phyloP scores from a whole-genome alignment of 208 protist species.

The Angomonas ambiguus region DNA sequence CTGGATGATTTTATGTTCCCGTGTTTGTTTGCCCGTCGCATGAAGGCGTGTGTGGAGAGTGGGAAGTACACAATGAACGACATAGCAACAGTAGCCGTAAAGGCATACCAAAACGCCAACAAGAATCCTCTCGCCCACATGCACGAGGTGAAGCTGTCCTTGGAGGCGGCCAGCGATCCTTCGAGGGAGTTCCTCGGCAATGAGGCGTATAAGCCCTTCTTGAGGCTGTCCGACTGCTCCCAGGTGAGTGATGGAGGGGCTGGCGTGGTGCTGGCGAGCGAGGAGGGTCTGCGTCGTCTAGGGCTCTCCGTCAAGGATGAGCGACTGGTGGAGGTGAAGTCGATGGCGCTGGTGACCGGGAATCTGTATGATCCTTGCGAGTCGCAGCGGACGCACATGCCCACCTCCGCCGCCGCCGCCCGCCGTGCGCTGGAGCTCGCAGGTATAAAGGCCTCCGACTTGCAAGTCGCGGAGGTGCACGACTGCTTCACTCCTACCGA shows the following conservation, averaged over 20 bases:
- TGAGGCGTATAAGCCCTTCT: slow-evolving; percentile 73
- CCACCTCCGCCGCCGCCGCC: slow-evolving; percentile 63
- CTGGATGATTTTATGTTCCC: slow-evolving; percentile 92
- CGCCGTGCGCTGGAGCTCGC: slow-evolving; percentile 66
- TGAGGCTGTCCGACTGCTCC: slow-evolving; percentile 82
- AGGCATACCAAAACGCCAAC: slow-evolving; percentile 87
- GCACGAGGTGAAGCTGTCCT: slow-evolving; percentile 60
- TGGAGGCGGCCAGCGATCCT: slow-evolving; percentile 61
- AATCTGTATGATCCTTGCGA: slow-evolving; percentile 74
- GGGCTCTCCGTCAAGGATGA: slow-evolving; percentile 53
- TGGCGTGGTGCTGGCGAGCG: slow-evolving; percentile 72
- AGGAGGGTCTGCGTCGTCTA: slow-evolving; percentile 78
- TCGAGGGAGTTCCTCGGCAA: slow-evolving; percentile 84
- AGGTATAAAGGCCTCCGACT: slow-evolving; percentile 46
- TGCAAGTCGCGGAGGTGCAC: slow-evolving; percentile 88
- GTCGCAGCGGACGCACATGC: slow-evolving; percentile 64
- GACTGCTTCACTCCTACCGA: slow-evolving; percentile 93
- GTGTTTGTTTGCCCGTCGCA: slow-evolving; percentile 86
- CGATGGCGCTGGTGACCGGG: slow-evolving; percentile 44
- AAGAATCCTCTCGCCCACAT: slow-evolving; percentile 90
- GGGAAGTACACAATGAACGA: slow-evolving; percentile 86
- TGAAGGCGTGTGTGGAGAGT: slow-evolving; percentile 70
- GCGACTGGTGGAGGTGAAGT: slow-evolving; percentile 72
- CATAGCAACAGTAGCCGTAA: slow-evolving; percentile 77
- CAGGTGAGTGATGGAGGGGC: slow-evolving; percentile 90